Evolutionary conservation across 306 rosid species (phyloP).

Genomic region (Castanea mollissima): DNA sequence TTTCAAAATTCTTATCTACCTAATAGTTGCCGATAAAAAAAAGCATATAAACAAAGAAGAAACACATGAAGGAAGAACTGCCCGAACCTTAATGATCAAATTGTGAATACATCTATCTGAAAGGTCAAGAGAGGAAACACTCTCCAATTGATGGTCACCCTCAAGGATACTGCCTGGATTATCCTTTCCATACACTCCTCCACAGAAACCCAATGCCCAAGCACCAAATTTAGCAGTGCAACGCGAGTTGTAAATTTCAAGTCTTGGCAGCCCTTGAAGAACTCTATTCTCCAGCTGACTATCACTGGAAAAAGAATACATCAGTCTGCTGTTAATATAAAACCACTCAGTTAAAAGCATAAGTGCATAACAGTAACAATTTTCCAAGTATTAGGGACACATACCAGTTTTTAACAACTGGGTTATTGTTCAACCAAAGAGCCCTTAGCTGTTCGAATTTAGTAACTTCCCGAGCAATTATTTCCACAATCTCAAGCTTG

Average conservation of each 20-base stretch:
- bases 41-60: neutral
- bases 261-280: conserved; percentile 48
- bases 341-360: neutral
- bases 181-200: conserved; percentile 76
- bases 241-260: conserved; percentile 75
- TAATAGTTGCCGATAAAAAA: neutral
- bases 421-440: conserved; percentile 84
- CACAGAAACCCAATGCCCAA: conserved; percentile 91
- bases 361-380: neutral
- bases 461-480: conserved; percentile 58
- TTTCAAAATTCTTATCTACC: conserved; percentile 1
- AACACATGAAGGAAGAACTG: neutral
- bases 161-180: conserved; percentile 51
- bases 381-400: conserved; percentile 4
- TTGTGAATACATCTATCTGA: conserved; percentile 70
- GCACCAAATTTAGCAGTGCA: conserved; percentile 61
- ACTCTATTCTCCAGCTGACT: conserved; percentile 44
- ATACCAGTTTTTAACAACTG: conserved; percentile 47
- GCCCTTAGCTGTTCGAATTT: conserved; percentile 73
- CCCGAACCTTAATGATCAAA: conserved; percentile 56
- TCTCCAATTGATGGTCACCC: conserved; percentile 40
- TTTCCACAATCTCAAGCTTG: conserved; percentile 52
- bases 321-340: conserved; percentile 13
- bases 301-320: conserved; percentile 39
- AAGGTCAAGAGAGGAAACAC: conserved; percentile 65